Conservation (phyloP, 169 alveolate species). For the Eimeria praecox region DNA sequence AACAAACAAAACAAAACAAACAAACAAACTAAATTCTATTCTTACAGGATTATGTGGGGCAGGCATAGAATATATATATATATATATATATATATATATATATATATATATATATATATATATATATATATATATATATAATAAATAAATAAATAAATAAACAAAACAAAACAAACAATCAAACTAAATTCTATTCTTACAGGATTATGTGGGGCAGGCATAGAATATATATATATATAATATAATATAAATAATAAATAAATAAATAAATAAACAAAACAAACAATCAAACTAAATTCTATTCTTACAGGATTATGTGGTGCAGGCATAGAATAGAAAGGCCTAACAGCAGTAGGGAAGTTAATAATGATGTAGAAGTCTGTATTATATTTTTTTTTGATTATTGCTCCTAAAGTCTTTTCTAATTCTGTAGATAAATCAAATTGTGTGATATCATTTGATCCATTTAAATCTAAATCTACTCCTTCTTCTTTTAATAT, state of each 20-base stretch:
- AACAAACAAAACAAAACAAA: too few species aligned
- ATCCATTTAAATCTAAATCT: conserved; percentile 87
- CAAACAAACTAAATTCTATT: not conserved
- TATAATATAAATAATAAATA: too few species aligned
- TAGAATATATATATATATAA: too few species aligned
- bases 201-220: too few species aligned
- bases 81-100: too few species aligned
- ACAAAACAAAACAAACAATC: too few species aligned
- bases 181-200: too few species aligned
- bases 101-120: too few species aligned
- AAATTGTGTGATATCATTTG: conserved; percentile 86
- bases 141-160: too few species aligned
- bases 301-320: conserved; percentile 92
- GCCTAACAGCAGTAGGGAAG: conserved; percentile 98
- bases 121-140: too few species aligned
- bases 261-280: not conserved
- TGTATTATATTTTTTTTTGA: conserved; percentile 96
- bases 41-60: conserved; percentile 93
- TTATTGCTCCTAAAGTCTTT: conserved; percentile 96
- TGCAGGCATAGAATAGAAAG: conserved; percentile 99
- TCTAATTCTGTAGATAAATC: conserved; percentile 97
- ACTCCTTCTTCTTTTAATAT: conserved; percentile 87
- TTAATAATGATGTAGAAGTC: conserved; percentile 97
- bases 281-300: not conserved
- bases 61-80: too few species aligned